A percentile compares a stretch with the other conserved stretches of the same genome.
Evolutionary conservation across 1,284 basidiomycete species (phyloP).

Genomic region (Tausonia pullulans): DNA sequence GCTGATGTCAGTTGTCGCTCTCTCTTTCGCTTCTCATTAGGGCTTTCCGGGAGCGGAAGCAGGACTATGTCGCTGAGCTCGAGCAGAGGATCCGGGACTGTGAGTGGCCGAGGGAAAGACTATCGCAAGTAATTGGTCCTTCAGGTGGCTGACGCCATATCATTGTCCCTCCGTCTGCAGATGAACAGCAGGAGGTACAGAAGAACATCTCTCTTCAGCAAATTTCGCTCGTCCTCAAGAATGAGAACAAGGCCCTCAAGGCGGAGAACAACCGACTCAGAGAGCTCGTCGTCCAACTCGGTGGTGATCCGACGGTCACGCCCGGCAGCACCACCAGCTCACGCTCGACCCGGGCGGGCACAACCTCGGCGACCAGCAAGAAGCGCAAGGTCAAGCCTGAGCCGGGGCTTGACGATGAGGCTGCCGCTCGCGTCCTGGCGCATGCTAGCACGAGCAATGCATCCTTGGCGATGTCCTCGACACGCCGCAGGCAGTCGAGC

Average conservation of each 20-base stretch:
- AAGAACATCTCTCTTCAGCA: constrained; percentile 9
- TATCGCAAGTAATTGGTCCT: not conserved
- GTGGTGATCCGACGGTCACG: constrained; percentile 8
- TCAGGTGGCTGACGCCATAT: not conserved
- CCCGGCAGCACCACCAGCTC: not conserved
- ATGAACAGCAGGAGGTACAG: constrained; percentile 13
- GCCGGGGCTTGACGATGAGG: not conserved
- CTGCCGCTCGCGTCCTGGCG: too few species aligned
- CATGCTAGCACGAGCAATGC: too few species aligned
- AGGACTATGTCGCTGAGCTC: constrained; percentile 17
- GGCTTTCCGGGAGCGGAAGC: constrained; percentile 16
- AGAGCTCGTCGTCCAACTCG: constrained; percentile 1
- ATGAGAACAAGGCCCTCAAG: constrained; percentile 8
- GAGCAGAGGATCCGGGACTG: constrained; percentile 14
- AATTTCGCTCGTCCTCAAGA: constrained; percentile 1
- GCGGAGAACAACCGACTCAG: constrained; percentile 13
- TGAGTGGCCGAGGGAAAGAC: not conserved
- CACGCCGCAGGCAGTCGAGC: too few species aligned
- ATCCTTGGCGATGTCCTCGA: too few species aligned
- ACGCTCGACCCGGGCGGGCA: not conserved
- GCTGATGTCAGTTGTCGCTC: not conserved
- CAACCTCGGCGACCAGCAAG: not conserved
- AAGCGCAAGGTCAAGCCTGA: constrained; percentile 1
- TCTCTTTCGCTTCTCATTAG: not conserved
- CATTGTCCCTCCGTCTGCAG: not conserved